These are phyloP conservation scores for Peronospora destructor DNA, from an alignment of 352 stramenopile species.

Conservation along the genomic window DNA sequence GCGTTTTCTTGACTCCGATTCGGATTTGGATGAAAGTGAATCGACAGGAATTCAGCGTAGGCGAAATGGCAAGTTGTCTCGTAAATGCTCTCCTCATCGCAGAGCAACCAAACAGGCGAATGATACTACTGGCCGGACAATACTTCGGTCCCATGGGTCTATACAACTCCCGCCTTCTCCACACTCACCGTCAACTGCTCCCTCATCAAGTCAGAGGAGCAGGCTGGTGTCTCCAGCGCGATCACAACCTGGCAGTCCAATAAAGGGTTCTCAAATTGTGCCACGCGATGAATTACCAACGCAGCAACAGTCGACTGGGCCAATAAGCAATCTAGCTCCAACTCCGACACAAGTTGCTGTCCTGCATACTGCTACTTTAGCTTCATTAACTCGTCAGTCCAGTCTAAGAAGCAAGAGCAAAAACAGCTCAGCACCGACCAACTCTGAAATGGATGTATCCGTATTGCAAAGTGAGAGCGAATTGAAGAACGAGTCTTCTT, in stretches of 20 bases:
- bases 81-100: conserved; percentile 5
- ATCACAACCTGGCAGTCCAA: conserved; percentile 5
- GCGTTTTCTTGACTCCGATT: conserved; percentile 63
- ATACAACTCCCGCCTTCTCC: conserved; percentile 2
- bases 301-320: neutral
- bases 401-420: conserved; percentile 10
- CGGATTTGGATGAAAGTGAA: conserved; percentile 32
- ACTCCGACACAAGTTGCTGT: conserved; percentile 2
- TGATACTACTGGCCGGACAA: neutral
- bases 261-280: conserved; percentile 1
- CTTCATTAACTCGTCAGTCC: conserved; percentile 4
- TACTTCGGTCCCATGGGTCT: neutral
- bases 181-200: conserved; percentile 2
- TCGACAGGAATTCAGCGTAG: neutral
- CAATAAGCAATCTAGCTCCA: neutral
- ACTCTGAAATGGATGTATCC: neutral
- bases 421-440: neutral
- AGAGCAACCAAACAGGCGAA: conserved; percentile 9
- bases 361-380: conserved; percentile 3
- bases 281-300: neutral
- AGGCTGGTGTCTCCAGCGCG: conserved; percentile 7
- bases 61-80: conserved; percentile 5
- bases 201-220: conserved; percentile 11
- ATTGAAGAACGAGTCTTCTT: neutral
- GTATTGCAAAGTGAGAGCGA: conserved; percentile 4